These are phyloP conservation scores for Silene noctiflora DNA, from an alignment of 179 eudicot species.

Conservation along the genomic window DNA sequence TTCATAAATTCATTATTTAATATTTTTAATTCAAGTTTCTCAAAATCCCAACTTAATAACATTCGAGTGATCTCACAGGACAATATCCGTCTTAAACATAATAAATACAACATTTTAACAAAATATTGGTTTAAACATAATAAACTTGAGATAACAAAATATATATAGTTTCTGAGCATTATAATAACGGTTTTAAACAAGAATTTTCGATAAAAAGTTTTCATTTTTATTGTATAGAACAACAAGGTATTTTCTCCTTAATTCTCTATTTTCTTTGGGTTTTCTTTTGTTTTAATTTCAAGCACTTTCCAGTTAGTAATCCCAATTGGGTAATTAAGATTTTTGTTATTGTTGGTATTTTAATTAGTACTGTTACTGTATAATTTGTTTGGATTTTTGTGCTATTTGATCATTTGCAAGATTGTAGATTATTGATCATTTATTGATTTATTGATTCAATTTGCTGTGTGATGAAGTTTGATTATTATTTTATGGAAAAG, in stretches of 20 bases:
- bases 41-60: conserved; percentile 9
- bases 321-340: conserved; percentile 13
- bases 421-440: conserved; percentile 20
- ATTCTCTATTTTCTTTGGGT: not conserved
- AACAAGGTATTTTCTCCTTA: conserved; percentile 20
- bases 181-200: too few relatives aligned
- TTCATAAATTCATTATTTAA: not conserved
- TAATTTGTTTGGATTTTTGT: not conserved
- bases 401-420: conserved; percentile 20
- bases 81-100: conserved; percentile 9
- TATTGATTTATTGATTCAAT: not conserved
- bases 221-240: conserved; percentile 10
- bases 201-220: not conserved
- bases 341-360: conserved; percentile 9
- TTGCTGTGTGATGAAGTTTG: conserved; percentile 17
- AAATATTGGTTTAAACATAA: not conserved
- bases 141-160: not conserved
- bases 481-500: not conserved
- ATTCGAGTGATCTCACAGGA: not conserved
- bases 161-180: too few relatives aligned
- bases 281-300: conserved; percentile 7
- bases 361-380: not conserved
- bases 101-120: not conserved
- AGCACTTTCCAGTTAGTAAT: conserved; percentile 16
- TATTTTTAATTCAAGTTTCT: not conserved